Evolutionary conservation across 2,329 filamentous ascomycete genomes (phyloP), one percentile per base, ranked within the genome.

Genomic region (Fusarium sp.): DNA sequence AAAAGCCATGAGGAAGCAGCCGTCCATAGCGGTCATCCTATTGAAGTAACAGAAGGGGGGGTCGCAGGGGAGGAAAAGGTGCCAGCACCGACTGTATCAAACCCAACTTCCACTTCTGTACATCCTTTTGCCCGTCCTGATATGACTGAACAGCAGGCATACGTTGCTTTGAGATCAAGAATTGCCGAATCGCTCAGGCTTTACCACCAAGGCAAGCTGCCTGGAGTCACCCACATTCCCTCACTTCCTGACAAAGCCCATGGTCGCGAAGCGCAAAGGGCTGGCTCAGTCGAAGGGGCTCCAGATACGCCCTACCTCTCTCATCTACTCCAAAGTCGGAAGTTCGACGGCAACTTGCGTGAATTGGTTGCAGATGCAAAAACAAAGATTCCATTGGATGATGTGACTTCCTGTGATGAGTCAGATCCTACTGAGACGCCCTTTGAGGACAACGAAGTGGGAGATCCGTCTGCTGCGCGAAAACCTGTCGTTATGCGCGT

Each of bases 1-100:
- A 95, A 97, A 83, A 98, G 94, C 75, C 96, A 99, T 78, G 95
- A 98, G 80, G 93, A 95, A 77, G 96, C 96, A 69, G 96, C 95
- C 37, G 87, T 95, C 60, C 92, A 93, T 65, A 97, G 94, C 75
- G 96, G 96, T 56, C 91, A 95, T 73, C 90, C 92, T 15, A 89
- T 97, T 64, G 93, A 97, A 23, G 69, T 71, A 12, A 61, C 72
- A 4, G 74, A 79, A 50, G 64, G 69, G 33, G 53, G 67, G 44
- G 42, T 56, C 37, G 60, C 52, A 41, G 73, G 67, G 41, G 78
- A 80, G 40, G 77, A 77, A 50, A 77, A 77, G 56, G 48, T 73
- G 23, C 50, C 74, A 15, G 53, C 64, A 37, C 57, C 66, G 32
- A 37, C 68, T 14, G 44, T 59, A 14, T 56, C 52, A n/a, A 60